Evolutionary conservation across 345 rosid genomes (phyloP), one percentile per base, ranked within the genome.

Genomic region (Boechera divaricarpa): DNA sequence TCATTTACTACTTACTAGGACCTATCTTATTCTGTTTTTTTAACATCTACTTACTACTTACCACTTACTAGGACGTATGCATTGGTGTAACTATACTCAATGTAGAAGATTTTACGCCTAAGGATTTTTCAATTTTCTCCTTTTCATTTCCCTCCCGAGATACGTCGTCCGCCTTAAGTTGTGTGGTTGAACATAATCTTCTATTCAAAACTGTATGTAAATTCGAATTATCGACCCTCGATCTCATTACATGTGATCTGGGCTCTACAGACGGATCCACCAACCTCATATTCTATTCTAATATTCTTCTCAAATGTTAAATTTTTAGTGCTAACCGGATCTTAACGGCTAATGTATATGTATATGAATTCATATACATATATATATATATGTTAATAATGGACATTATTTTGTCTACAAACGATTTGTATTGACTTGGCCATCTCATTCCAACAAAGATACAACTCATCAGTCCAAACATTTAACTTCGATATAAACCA

Each of bases 401-500:
- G n/a, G 3, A 69, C 64, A 69, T 69, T 69, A 70, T 63, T 61
- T 77, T 77, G 76, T 76, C 69, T 52, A 59, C 2, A 67, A 61
- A 39, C 44, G 60, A 69, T 69, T 69, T 77, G 65, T 77, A 63
- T 63, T 26, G 76, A 77, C 75, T 77, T 77, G 52, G 70, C 70
- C 80, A 77, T 77, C 80, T 77, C 75, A 77, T 69, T 69, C 75
- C 80, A 77, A 62, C 75, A 69, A 77, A 18, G 26, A 53, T 44
- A 77, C 76, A 77, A 70, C 80, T 77, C 80, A 77, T 70, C 80
- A 69, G 63, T 67, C 32, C 38, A 57, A 26, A 47, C 73, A 60
- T 39, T 49, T 6, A 52, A 21, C 65, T 77, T 35, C 75, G 42
- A 49, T 78, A 66, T 72, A 69, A 51, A 77, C 78, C 78, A 24